Evolutionary conservation across 164 flowering plant species (phyloP).

Genomic region (Macadamia tetraphylla): DNA sequence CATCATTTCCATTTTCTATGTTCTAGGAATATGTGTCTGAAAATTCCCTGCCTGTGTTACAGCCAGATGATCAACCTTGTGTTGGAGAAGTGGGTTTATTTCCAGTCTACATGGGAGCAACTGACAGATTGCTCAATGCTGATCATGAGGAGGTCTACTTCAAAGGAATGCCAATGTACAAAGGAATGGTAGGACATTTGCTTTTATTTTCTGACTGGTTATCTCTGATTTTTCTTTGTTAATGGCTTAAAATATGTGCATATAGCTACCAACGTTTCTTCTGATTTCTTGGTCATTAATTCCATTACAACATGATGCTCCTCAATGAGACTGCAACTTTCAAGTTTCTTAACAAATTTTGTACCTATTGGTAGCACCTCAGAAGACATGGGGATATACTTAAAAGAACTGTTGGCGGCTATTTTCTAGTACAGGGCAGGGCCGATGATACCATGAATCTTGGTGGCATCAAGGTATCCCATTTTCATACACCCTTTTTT

Average conservation of each 20-base stretch:
- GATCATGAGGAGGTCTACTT: constrained; percentile 86
- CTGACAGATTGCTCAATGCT: constrained; percentile 80
- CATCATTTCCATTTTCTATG: constrained; percentile 3
- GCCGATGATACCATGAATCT: constrained; percentile 99
- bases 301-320: background rate
- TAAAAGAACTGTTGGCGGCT: constrained; percentile 75
- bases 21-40: background rate
- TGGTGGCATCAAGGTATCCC: constrained; percentile 87
- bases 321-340: background rate
- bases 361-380: constrained; percentile 42
- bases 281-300: background rate
- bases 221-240: background rate
- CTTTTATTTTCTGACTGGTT: background rate
- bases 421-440: constrained; percentile 68
- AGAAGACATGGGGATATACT: constrained; percentile 92
- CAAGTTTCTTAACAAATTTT: background rate
- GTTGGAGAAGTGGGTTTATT: constrained; percentile 81
- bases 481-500: background rate
- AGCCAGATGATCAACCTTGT: constrained; percentile 86
- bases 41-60: constrained; percentile 17
- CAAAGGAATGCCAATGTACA: constrained; percentile 83
- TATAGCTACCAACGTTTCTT: background rate
- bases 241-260: background rate
- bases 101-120: constrained; percentile 70
- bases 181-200: constrained; percentile 61